A percentile compares a stretch with the other conserved stretches of the same genome.
Evolutionary conservation across 129 eudicot species (phyloP).

Genomic region (Silybum marianum): DNA sequence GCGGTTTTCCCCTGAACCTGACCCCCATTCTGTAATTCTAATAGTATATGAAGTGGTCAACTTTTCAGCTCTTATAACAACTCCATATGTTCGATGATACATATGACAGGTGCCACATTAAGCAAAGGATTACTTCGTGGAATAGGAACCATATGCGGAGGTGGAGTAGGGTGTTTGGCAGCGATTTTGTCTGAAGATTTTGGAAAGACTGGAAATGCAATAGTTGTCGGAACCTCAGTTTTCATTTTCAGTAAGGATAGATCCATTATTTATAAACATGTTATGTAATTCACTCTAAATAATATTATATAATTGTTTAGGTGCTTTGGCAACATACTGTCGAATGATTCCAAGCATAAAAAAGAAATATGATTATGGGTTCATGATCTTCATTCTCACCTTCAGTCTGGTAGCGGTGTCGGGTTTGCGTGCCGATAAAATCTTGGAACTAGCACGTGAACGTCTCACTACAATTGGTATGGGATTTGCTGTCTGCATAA

Average conservation of each 20-base stretch:
- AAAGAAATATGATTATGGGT: slow-evolving; percentile 73
- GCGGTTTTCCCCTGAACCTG: no score
- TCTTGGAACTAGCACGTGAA: slow-evolving; percentile 50
- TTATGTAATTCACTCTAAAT: background rate
- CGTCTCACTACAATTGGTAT: slow-evolving; percentile 73
- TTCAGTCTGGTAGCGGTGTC: slow-evolving; percentile 78
- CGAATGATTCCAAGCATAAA: slow-evolving; percentile 71
- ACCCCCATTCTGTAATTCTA: background rate
- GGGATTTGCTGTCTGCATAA: slow-evolving; percentile 69
- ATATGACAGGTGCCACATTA: slow-evolving; percentile 73
- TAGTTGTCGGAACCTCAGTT: slow-evolving; percentile 54
- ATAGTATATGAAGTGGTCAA: background rate
- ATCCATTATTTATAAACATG: background rate
- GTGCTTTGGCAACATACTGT: slow-evolving; percentile 67
- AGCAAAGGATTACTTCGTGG: slow-evolving; percentile 80
- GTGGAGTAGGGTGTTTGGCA: slow-evolving; percentile 72
- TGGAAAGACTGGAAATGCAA: slow-evolving; percentile 50
- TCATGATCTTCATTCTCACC: slow-evolving; percentile 72
- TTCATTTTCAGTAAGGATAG: slow-evolving; percentile 56
- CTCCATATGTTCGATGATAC: slow-evolving; percentile 15
- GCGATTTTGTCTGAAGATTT: slow-evolving; percentile 58
- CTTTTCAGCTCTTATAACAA: slow-evolving; percentile 1
- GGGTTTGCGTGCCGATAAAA: slow-evolving; percentile 67
- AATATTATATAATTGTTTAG: slow-evolving; percentile 33
- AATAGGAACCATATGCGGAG: slow-evolving; percentile 71